phyloP scores from a whole-genome alignment of 306 rosid genomes.

The Aeschynomene evenia region DNA sequence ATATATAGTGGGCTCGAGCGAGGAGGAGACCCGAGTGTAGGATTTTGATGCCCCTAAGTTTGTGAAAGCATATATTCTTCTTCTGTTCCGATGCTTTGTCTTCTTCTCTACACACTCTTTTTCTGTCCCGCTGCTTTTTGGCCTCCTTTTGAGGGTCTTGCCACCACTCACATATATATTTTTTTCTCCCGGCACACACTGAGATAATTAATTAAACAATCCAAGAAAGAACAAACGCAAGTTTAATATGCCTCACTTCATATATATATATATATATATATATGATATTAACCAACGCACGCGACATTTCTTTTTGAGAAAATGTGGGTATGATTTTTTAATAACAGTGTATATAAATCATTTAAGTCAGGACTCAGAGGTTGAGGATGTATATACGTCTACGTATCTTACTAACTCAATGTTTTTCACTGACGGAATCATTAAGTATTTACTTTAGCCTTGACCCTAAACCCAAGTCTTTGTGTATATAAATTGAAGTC shows the following conservation, averaged over 20 bases:
- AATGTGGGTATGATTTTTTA: too few relatives aligned
- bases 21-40: slow-evolving; percentile 32
- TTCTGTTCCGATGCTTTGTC: slow-evolving; percentile 56
- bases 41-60: slow-evolving; percentile 49
- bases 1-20: slow-evolving; percentile 34
- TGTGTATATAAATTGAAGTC: too few relatives aligned
- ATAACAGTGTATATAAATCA: too few relatives aligned
- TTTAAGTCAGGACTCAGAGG: too few relatives aligned
- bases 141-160: slow-evolving; percentile 52
- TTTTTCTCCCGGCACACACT: too few relatives aligned
- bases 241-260: slow-evolving; percentile 2
- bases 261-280: too few relatives aligned
- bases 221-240: background rate
- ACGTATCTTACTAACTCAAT: too few relatives aligned
- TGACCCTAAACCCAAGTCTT: too few relatives aligned
- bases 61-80: slow-evolving; percentile 68
- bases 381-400: too few relatives aligned
- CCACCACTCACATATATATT: too few relatives aligned
- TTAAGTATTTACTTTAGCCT: too few relatives aligned
- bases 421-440: too few relatives aligned
- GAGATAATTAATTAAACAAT: background rate
- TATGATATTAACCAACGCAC: background rate
- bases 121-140: slow-evolving; percentile 54
- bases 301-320: background rate
- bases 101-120: slow-evolving; percentile 48